Conservation (phyloP, 495 filamentous ascomycete genomes). For the Filosporella fistucella region DNA sequence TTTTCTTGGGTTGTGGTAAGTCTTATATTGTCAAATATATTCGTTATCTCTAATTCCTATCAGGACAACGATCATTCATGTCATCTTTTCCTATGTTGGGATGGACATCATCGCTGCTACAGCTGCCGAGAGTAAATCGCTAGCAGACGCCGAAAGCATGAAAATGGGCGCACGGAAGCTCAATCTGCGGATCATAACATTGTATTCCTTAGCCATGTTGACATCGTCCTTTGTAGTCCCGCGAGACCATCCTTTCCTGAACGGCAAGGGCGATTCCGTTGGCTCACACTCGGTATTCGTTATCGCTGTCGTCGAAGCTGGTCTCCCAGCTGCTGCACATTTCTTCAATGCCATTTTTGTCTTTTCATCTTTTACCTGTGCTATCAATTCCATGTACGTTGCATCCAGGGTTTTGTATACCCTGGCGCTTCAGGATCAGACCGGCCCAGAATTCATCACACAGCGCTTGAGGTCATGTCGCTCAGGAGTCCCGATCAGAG, state of each 20-base stretch:
- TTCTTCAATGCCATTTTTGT: conserved; percentile 47
- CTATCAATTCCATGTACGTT: conserved; percentile 41
- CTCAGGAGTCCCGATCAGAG: conserved; percentile 44
- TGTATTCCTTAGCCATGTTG: conserved; percentile 38
- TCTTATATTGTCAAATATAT: background rate
- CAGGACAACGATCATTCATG: conserved; percentile 38
- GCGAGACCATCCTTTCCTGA: conserved; percentile 38
- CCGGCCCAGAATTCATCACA: conserved; percentile 34
- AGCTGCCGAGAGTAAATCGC: conserved; percentile 39
- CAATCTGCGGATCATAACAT: conserved; percentile 36
- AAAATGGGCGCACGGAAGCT: conserved; percentile 46
- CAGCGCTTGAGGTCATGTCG: conserved; percentile 26
- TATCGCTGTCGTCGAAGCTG: conserved; percentile 39
- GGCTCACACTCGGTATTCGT: conserved; percentile 38
- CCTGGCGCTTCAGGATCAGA: conserved; percentile 35
- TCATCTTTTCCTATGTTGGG: conserved; percentile 43
- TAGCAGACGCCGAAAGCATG: conserved; percentile 41
- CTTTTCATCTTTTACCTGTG: conserved; percentile 42
- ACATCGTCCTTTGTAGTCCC: conserved; percentile 40
- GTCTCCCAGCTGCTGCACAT: conserved; percentile 32
- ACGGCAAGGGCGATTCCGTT: conserved; percentile 35
- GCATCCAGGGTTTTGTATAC: conserved; percentile 41
- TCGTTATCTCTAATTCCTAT: background rate
- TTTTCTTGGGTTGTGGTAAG: conserved; percentile 31
- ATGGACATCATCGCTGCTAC: conserved; percentile 42